Percentiles rank a stretch among this genome's conserved stretches.
phyloP scores from a whole-genome alignment of 164 flowering plant species.

The Magnolia officinalis region DNA sequence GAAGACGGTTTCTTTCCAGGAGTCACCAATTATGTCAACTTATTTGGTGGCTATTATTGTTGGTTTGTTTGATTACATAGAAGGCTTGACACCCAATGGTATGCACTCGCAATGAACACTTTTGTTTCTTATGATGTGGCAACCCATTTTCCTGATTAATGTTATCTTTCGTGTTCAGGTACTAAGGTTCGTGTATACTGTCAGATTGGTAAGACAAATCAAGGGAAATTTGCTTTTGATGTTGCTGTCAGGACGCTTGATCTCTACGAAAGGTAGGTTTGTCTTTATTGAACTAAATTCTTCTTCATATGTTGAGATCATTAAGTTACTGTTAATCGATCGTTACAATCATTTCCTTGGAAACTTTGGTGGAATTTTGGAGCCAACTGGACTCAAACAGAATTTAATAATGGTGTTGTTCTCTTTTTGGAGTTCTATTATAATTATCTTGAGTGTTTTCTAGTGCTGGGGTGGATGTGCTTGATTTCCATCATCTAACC shows the following conservation, averaged over 20 bases:
- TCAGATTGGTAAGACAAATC: slow-evolving; percentile 79
- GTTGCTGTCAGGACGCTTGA: slow-evolving; percentile 91
- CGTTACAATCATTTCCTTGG: background rate
- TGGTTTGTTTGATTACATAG: slow-evolving; percentile 92
- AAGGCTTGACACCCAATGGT: slow-evolving; percentile 85
- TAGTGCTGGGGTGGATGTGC: background rate
- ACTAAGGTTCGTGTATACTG: slow-evolving; percentile 81
- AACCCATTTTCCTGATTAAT: background rate
- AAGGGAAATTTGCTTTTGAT: slow-evolving; percentile 87
- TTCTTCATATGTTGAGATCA: background rate
- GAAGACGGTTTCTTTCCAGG: slow-evolving; percentile 70
- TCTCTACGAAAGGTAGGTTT: slow-evolving; percentile 65
- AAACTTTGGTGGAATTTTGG: background rate
- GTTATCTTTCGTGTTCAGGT: slow-evolving; percentile 35
- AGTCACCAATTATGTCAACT: slow-evolving; percentile 94
- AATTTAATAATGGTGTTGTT: background rate
- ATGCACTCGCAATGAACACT: slow-evolving; percentile 3
- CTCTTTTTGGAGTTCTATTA: background rate
- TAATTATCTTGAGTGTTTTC: background rate
- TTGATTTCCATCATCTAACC: background rate
- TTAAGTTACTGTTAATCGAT: background rate
- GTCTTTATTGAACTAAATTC: background rate
- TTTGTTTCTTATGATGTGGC: background rate
- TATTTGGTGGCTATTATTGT: slow-evolving; percentile 91
- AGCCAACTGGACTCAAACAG: background rate